Conservation (phyloP, 768 basidiomycete species). For the Albatrellus ellisii region DNA sequence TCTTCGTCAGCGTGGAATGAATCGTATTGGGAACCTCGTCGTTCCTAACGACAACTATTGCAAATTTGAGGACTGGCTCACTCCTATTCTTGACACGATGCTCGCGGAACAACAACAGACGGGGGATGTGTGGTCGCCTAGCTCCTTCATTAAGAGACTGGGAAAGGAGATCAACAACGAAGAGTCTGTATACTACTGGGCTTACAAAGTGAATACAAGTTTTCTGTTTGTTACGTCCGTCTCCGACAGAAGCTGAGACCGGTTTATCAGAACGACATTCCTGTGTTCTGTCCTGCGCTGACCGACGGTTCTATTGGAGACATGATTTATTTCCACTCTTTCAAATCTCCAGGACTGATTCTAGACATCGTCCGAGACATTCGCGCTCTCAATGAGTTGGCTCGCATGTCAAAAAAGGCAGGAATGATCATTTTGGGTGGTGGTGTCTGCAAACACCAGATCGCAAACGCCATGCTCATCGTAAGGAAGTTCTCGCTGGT, state of each 20-base stretch:
- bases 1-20: slow-evolving; percentile 82
- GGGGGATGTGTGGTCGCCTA: slow-evolving; percentile 81
- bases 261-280: slow-evolving; percentile 77
- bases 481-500: slow-evolving; percentile 33
- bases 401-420: slow-evolving; percentile 79
- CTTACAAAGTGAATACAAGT: slow-evolving; percentile 72
- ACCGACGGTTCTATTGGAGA: slow-evolving; percentile 98
- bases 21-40: slow-evolving; percentile 91
- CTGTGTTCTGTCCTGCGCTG: slow-evolving; percentile 95
- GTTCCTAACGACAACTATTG: slow-evolving; percentile 99
- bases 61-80: slow-evolving; percentile 99
- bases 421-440: slow-evolving; percentile 98
- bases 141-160: slow-evolving; percentile 80
- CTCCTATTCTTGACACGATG: slow-evolving; percentile 85
- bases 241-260: slow-evolving; percentile 13
- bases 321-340: slow-evolving; percentile 99
- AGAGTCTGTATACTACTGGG: slow-evolving; percentile 98
- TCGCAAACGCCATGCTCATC: slow-evolving; percentile 99
- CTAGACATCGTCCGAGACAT: slow-evolving; percentile 96
- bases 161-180: slow-evolving; percentile 97
- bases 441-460: slow-evolving; percentile 98
- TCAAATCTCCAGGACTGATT: slow-evolving; percentile 69
- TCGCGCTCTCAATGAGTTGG: slow-evolving; percentile 78
- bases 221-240: slow-evolving; percentile 11
- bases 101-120: slow-evolving; percentile 70